A percentile compares a stretch with the other conserved stretches of the same genome.
phyloP scores from a whole-genome alignment of 1,284 basidiomycete species.

The Marasmius tenuissimus region DNA sequence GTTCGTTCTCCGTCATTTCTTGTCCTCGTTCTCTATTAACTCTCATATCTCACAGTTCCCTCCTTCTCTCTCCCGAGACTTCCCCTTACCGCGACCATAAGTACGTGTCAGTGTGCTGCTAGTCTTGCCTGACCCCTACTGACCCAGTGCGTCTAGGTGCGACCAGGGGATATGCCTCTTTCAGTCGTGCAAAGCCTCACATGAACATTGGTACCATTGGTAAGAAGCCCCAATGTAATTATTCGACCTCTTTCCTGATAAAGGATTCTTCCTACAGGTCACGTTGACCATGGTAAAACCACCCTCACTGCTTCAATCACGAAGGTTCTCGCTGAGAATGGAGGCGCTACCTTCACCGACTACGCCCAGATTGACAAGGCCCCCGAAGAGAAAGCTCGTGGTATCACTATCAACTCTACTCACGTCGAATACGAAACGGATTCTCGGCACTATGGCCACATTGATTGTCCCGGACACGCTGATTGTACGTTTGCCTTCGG shows the following conservation, averaged over 20 bases:
- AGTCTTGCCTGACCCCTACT: constrained; percentile 8
- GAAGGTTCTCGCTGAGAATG: constrained; percentile 82
- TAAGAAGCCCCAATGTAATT: constrained; percentile 30
- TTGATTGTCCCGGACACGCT: constrained; percentile 96
- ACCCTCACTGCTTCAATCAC: constrained; percentile 99
- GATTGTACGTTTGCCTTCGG: constrained; percentile 61
- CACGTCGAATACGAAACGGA: constrained; percentile 99
- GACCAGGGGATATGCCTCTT: constrained; percentile 73
- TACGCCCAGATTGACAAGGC: constrained; percentile 99
- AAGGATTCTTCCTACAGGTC: constrained; percentile 45
- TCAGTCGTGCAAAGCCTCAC: constrained; percentile 87
- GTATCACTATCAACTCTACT: constrained; percentile 95
- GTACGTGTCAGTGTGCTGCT: constrained; percentile 21
- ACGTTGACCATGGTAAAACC: constrained; percentile 95
- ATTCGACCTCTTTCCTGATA: constrained; percentile 10
- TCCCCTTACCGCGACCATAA: constrained; percentile 21
- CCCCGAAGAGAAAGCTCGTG: constrained; percentile 99
- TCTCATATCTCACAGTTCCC: constrained; percentile 28
- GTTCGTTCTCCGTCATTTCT: constrained; percentile 31
- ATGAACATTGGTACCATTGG: constrained; percentile 98
- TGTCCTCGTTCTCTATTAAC: constrained; percentile 1
- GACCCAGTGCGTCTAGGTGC: constrained; percentile 24
- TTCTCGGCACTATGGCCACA: constrained; percentile 95
- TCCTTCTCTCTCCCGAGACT: constrained; percentile 29
- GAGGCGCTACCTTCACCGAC: constrained; percentile 95